A percentile compares a stretch with the other conserved stretches of the same genome.
Evolutionary conservation across 176 grass and related monocot genomes (phyloP).

Genomic region (Stipa capillata): DNA sequence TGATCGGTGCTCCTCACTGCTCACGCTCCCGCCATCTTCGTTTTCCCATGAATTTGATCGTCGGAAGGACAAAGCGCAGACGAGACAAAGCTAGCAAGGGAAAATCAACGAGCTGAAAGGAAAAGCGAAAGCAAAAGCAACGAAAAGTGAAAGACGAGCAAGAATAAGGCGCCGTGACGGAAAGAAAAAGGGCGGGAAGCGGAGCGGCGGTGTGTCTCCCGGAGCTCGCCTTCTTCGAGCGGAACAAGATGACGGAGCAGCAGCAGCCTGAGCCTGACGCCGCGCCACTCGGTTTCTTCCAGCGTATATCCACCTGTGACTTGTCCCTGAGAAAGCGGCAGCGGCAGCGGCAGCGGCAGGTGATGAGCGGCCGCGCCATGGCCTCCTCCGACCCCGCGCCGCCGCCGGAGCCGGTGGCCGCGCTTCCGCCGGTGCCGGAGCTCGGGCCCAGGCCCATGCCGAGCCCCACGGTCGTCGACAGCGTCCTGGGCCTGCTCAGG

Average conservation of each 20-base stretch:
- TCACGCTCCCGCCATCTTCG: no score
- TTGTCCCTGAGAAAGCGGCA: neutral
- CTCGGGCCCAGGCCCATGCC: neutral
- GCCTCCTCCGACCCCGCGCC: constrained; percentile 20
- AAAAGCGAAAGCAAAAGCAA: constrained; percentile 32
- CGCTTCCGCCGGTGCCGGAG: neutral
- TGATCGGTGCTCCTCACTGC: no score
- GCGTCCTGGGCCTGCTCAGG: constrained; percentile 25
- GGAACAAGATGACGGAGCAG: neutral
- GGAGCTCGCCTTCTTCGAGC: neutral
- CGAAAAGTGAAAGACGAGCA: neutral
- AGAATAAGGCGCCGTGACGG: neutral
- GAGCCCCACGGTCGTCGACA: constrained; percentile 2
- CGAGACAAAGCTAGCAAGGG: neutral
- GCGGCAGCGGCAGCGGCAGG: neutral
- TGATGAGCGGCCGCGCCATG: neutral
- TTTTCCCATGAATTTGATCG: no score
- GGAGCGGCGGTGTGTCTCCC: neutral
- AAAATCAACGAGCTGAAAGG: neutral
- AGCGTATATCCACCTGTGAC: neutral
- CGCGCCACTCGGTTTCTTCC: neutral
- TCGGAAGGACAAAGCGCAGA: neutral
- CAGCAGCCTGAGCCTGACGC: neutral
- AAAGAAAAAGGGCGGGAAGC: neutral
- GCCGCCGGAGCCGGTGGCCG: neutral